Conservation (phyloP, 2,329 filamentous ascomycete genomes). For the Trichoderma semiorbis region DNA sequence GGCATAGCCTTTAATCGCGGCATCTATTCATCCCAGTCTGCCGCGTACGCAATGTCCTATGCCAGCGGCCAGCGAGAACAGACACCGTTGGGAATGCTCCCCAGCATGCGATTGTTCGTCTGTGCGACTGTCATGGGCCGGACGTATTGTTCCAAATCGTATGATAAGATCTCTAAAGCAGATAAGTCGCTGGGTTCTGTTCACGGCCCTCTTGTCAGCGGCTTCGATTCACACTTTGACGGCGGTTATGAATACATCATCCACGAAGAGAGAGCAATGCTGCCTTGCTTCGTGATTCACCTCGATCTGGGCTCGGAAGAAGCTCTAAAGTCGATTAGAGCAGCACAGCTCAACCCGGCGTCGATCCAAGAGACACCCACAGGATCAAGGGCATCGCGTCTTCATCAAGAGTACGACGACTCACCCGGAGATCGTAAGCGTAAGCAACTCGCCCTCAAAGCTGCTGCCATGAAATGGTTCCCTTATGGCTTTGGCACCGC, state of each 20-base stretch:
- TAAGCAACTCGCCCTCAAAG: constrained; percentile 36
- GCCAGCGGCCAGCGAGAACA: constrained; percentile 27
- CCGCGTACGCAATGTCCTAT: constrained; percentile 38
- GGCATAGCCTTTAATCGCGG: constrained; percentile 40
- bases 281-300: not conserved
- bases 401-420: constrained; percentile 19
- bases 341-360: not conserved
- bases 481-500: constrained; percentile 45
- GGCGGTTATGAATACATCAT: not conserved
- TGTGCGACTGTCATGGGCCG: constrained; percentile 47
- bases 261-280: not conserved
- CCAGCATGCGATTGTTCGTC: constrained; percentile 41
- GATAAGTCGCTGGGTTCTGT: constrained; percentile 11
- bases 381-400: not conserved
- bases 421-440: constrained; percentile 36
- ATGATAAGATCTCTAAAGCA: not conserved
- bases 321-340: not conserved
- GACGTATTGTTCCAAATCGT: constrained; percentile 26
- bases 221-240: not conserved
- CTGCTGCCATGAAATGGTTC: constrained; percentile 44
- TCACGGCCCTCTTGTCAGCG: not conserved
- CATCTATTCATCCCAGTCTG: constrained; percentile 43
- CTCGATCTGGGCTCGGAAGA: not conserved
- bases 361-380: not conserved
- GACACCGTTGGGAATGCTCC: constrained; percentile 31